These are phyloP conservation scores for Atalantia buxifolia DNA, from an alignment of 345 rosid species.

Conservation along the genomic window DNA sequence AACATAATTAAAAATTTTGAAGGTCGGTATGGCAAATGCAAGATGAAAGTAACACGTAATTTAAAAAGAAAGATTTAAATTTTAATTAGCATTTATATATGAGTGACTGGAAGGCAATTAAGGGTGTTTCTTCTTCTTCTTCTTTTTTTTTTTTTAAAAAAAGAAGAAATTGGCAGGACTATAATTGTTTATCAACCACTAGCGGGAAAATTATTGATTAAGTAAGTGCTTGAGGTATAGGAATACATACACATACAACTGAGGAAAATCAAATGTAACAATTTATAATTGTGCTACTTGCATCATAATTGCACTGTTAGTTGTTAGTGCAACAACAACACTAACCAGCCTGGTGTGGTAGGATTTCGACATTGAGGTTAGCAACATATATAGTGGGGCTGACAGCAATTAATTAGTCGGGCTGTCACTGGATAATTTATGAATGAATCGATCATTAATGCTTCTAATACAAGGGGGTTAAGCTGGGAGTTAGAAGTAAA, in stretches of 20 bases:
- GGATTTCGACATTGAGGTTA: background rate
- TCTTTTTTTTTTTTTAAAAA: no score
- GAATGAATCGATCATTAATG: no score
- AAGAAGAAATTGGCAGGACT: no score
- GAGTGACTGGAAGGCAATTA: no score
- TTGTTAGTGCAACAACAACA: background rate
- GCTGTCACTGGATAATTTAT: background rate
- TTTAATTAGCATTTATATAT: no score
- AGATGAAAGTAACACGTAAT: no score
- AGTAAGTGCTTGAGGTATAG: background rate
- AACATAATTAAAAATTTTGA: no score
- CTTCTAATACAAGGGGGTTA: background rate
- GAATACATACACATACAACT: no score
- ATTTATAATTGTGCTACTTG: background rate
- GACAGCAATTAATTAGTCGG: background rate
- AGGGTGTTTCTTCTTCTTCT: no score
- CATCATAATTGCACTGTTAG: background rate
- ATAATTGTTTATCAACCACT: background rate
- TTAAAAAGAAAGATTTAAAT: no score
- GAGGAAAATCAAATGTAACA: background rate
- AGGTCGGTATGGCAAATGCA: no score
- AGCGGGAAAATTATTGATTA: background rate
- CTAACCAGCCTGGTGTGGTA: background rate
- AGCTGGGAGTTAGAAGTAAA: background rate
- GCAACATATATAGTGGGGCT: background rate